Evolutionary conservation across 305 asterid species (phyloP).

Genomic region (Solanum hybrid): DNA sequence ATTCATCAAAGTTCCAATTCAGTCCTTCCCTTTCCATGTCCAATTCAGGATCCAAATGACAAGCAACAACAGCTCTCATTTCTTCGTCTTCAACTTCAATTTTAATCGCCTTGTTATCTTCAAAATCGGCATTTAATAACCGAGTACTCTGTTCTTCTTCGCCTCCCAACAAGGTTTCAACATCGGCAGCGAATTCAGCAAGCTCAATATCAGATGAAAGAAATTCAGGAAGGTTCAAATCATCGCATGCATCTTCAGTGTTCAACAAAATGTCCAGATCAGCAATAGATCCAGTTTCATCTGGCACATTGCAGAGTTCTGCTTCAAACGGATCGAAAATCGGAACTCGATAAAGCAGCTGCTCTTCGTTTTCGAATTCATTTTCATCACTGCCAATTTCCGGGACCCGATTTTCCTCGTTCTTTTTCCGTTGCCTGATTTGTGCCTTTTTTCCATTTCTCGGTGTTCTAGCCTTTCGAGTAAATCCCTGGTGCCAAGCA

Average conservation of each 20-base stretch:
- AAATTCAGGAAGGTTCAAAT: conserved; percentile 35
- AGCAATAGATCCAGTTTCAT: background rate
- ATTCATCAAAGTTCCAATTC: conserved; percentile 33
- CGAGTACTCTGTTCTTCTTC: background rate
- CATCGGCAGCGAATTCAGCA: conserved; percentile 48
- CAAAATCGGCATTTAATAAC: background rate
- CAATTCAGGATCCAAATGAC: conserved; percentile 36
- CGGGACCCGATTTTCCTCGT: conserved; percentile 30
- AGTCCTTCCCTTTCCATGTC: conserved; percentile 27
- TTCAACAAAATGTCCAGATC: conserved; percentile 15
- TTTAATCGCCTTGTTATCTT: conserved; percentile 21
- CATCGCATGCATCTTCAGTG: conserved; percentile 7
- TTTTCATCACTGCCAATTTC: conserved; percentile 34
- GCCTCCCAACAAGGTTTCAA: conserved; percentile 41
- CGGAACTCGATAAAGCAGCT: conserved; percentile 44
- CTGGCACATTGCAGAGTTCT: conserved; percentile 16
- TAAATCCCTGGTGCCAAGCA: conserved; percentile 62
- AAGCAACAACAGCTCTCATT: conserved; percentile 32
- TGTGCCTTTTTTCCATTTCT: conserved; percentile 17
- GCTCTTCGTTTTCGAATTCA: conserved; percentile 34
- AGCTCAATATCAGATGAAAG: conserved; percentile 32
- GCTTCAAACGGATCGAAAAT: conserved; percentile 38
- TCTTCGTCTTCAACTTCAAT: conserved; percentile 39
- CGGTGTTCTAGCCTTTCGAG: conserved; percentile 63
- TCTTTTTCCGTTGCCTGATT: background rate